Percentiles rank a stretch among this genome's conserved stretches.
phyloP scores from a whole-genome alignment of 345 rosid genomes.

The Fremontodendron californicum region DNA sequence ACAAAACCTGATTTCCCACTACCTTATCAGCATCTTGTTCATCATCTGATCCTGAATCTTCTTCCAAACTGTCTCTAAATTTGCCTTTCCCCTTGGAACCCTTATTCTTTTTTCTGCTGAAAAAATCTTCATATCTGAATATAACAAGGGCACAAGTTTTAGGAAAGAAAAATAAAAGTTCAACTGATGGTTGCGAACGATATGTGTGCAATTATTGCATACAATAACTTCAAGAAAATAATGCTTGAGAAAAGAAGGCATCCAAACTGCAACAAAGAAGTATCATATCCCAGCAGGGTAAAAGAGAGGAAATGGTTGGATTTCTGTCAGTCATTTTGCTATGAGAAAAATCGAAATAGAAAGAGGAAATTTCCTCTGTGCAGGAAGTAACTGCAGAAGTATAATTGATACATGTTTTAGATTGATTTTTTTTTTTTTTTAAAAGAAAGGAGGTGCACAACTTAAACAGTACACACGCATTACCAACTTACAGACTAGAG shows the following conservation, averaged over 20 bases:
- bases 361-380: background rate
- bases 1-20: slow-evolving; percentile 33
- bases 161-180: background rate
- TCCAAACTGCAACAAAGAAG: background rate
- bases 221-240: background rate
- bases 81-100: slow-evolving; percentile 33
- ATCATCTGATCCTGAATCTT: slow-evolving; percentile 38
- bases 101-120: slow-evolving; percentile 48
- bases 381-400: background rate
- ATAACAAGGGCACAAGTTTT: background rate
- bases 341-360: background rate
- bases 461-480: background rate
- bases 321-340: background rate
- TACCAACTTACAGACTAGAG: background rate
- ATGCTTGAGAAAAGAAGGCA: background rate
- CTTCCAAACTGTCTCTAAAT: slow-evolving; percentile 26
- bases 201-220: background rate
- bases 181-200: too few relatives aligned
- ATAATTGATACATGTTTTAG: background rate
- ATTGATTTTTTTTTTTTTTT: background rate
- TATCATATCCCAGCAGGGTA: background rate
- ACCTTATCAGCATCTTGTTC: slow-evolving; percentile 29
- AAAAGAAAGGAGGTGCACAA: background rate
- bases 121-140: slow-evolving; percentile 80
- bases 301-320: background rate